phyloP scores from a whole-genome alignment of 2,329 filamentous ascomycete species.

The Sporothrix schenckii region DNA sequence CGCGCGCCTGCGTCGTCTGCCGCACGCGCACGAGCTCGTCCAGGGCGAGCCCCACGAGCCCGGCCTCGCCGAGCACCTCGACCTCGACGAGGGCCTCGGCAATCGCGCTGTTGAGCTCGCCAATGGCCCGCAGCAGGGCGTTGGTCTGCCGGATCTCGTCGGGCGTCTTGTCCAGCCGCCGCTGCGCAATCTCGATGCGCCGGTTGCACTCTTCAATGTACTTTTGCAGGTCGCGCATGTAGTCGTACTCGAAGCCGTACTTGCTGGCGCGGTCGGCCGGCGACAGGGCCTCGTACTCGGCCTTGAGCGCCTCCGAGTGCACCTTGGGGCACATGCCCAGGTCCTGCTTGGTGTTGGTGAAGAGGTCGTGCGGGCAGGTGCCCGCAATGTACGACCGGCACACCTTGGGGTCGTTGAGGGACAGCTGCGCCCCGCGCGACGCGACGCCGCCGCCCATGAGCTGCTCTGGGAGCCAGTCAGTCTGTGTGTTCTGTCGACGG shows the following conservation, averaged over 20 bases:
- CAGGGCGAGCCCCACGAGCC: slow-evolving; percentile 77
- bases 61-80: slow-evolving; percentile 78
- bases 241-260: slow-evolving; percentile 94
- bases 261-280: slow-evolving; percentile 68
- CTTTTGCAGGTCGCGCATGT: slow-evolving; percentile 91
- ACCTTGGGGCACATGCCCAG: slow-evolving; percentile 85
- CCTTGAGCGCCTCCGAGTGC: slow-evolving; percentile 84
- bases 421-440: slow-evolving; percentile 77
- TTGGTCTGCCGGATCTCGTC: slow-evolving; percentile 98
- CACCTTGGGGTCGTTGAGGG: slow-evolving; percentile 88
- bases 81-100: slow-evolving; percentile 83
- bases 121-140: slow-evolving; percentile 80
- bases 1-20: slow-evolving; percentile 77
- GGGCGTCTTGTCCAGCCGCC: slow-evolving; percentile 91
- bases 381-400: slow-evolving; percentile 93
- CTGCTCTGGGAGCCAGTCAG: slow-evolving; percentile 67
- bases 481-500: background rate
- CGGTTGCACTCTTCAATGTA: slow-evolving; percentile 97
- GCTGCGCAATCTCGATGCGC: slow-evolving; percentile 86
- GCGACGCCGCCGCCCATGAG: slow-evolving; percentile 78
- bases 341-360: slow-evolving; percentile 99
- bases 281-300: slow-evolving; percentile 79
- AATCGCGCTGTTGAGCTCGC: slow-evolving; percentile 76
- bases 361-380: slow-evolving; percentile 96
- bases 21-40: slow-evolving; percentile 87